Percentiles rank a stretch among this genome's conserved stretches.
phyloP scores from a whole-genome alignment of 106 monocot species.

The Platanthera guangdongensis region DNA sequence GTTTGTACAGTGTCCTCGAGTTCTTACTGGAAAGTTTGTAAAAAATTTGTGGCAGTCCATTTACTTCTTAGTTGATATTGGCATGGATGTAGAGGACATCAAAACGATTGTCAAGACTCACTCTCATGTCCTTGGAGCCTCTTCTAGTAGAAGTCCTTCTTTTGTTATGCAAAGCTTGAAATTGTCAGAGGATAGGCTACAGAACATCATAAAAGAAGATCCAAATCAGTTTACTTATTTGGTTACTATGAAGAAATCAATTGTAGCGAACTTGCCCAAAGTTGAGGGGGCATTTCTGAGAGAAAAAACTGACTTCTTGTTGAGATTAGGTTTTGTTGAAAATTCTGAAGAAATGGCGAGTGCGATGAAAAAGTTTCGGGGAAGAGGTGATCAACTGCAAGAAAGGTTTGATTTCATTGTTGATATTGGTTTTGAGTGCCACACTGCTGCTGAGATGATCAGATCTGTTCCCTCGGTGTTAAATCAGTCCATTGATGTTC shows the following conservation, averaged over 20 bases:
- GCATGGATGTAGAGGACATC: constrained; percentile 42
- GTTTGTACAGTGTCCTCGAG: constrained; percentile 54
- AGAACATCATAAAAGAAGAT: constrained; percentile 47
- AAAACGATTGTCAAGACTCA: constrained; percentile 39
- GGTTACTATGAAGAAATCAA: constrained; percentile 26
- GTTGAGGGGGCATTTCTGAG: constrained; percentile 35
- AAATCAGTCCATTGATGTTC: constrained; percentile 45
- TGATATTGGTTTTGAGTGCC: constrained; percentile 46
- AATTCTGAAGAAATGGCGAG: constrained; percentile 65
- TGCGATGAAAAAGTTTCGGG: constrained; percentile 54
- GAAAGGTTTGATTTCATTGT: constrained; percentile 55
- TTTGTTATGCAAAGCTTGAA: constrained; percentile 34
- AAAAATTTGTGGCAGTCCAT: constrained; percentile 49
- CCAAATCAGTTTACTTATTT: constrained; percentile 38
- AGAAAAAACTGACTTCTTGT: constrained; percentile 61
- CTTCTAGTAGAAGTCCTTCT: constrained; percentile 26
- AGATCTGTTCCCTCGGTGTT: constrained; percentile 49
- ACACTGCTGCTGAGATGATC: constrained; percentile 47
- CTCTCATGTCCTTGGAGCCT: constrained; percentile 44
- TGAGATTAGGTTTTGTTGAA: constrained; percentile 60
- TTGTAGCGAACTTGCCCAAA: constrained; percentile 14
- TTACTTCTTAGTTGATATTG: constrained; percentile 52
- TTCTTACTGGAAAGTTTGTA: constrained; percentile 47
- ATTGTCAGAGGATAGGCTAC: constrained; percentile 23
- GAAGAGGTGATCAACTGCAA: constrained; percentile 69